These are phyloP conservation scores for Abrus precatorius DNA, from an alignment of 306 rosid genomes.

Conservation along the genomic window DNA sequence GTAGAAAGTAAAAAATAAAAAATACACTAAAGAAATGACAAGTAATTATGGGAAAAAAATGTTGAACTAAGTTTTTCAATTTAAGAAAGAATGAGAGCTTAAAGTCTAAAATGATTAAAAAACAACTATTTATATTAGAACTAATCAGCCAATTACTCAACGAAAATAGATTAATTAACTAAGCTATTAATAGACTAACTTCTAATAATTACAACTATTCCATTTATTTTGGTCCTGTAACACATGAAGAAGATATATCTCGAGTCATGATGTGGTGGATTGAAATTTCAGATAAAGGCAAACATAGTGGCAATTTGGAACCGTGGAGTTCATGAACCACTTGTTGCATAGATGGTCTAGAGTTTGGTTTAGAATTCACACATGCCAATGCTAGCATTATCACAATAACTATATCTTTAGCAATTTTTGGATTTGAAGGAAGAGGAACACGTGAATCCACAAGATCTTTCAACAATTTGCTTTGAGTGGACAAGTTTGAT, in stretches of 20 bases:
- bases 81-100: too few relatives aligned
- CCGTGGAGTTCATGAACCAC: not conserved
- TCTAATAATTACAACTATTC: too few relatives aligned
- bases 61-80: too few relatives aligned
- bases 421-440: not conserved
- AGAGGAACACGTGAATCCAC: not conserved
- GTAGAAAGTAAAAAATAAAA: too few relatives aligned
- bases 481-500: not conserved
- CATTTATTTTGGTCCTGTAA: too few relatives aligned
- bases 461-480: not conserved
- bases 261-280: slow-evolving; percentile 3
- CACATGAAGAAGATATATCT: not conserved
- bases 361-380: not conserved
- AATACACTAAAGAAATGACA: too few relatives aligned
- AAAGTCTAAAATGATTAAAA: too few relatives aligned
- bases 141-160: too few relatives aligned
- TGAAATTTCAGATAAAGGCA: not conserved
- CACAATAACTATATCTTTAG: not conserved
- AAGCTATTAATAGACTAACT: too few relatives aligned
- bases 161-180: too few relatives aligned
- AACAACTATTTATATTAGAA: too few relatives aligned
- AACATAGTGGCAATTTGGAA: not conserved
- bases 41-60: too few relatives aligned
- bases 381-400: not conserved
- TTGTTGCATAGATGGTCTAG: slow-evolving; percentile 2